A percentile compares a stretch with the other conserved stretches of the same genome.
Evolutionary conservation across 2,329 filamentous ascomycete species (phyloP).

Genomic region (Colletotrichum gigasporum): DNA sequence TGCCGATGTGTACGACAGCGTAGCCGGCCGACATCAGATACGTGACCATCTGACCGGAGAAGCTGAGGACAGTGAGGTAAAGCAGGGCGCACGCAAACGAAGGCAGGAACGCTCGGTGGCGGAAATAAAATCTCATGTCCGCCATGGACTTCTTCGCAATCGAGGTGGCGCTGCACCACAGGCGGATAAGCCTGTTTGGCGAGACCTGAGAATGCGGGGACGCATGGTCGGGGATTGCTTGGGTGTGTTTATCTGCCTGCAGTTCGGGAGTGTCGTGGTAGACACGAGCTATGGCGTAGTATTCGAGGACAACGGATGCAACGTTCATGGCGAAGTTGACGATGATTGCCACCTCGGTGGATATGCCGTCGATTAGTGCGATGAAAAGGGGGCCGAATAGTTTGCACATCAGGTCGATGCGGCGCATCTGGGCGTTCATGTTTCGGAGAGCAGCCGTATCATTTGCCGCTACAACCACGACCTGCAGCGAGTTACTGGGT

Average conservation of each 20-base stretch:
- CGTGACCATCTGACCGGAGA: constrained; percentile 65
- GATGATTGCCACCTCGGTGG: constrained; percentile 58
- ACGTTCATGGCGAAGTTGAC: constrained; percentile 59
- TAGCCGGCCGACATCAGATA: constrained; percentile 61
- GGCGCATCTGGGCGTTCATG: constrained; percentile 68
- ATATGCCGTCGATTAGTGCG: constrained; percentile 58
- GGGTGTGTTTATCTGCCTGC: constrained; percentile 34
- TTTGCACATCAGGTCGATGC: constrained; percentile 70
- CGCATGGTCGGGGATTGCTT: neutral
- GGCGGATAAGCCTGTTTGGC: too few relatives aligned
- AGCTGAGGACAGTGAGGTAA: constrained; percentile 64
- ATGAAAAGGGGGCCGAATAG: constrained; percentile 65
- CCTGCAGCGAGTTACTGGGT: constrained; percentile 26
- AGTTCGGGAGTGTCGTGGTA: constrained; percentile 39
- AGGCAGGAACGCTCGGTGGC: constrained; percentile 61
- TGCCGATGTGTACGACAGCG: constrained; percentile 53
- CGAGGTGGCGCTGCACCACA: neutral
- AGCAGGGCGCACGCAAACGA: constrained; percentile 63
- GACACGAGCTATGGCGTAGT: constrained; percentile 56
- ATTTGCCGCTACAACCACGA: constrained; percentile 50
- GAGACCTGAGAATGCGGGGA: neutral
- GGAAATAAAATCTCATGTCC: constrained; percentile 51
- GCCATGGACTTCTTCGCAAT: constrained; percentile 20
- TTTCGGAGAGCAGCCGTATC: constrained; percentile 37
- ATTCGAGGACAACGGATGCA: constrained; percentile 59